Percentiles rank a stretch among this genome's conserved stretches.
These are phyloP conservation scores for Penicillium canariense DNA, from an alignment of 495 filamentous ascomycete species.

Conservation along the genomic window DNA sequence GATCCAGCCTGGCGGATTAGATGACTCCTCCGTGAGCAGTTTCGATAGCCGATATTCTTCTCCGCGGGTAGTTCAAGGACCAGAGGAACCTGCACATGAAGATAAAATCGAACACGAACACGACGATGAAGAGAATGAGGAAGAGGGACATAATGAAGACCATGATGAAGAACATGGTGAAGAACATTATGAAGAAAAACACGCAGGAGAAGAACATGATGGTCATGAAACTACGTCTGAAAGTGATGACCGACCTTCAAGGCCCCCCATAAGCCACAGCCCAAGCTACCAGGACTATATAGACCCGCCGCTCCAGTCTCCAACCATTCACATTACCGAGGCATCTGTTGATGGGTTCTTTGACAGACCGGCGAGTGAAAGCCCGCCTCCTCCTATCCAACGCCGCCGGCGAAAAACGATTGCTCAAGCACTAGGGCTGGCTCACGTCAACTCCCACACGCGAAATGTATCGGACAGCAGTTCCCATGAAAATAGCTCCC, in stretches of 20 bases:
- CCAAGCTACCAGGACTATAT: constrained; percentile 21
- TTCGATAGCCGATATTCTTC: constrained; percentile 34
- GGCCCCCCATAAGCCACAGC: constrained; percentile 24
- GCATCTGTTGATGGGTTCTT: constrained; percentile 25
- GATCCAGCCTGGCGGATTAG: constrained; percentile 22
- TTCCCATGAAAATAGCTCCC: constrained; percentile 19
- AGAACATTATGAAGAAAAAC: background rate
- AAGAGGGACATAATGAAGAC: background rate
- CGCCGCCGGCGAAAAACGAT: constrained; percentile 5
- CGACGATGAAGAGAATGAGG: background rate
- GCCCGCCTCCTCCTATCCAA: constrained; percentile 17
- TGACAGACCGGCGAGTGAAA: constrained; percentile 21
- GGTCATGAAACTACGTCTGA: constrained; percentile 2
- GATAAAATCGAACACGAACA: background rate
- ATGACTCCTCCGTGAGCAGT: constrained; percentile 37
- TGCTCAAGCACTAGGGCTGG: constrained; percentile 11
- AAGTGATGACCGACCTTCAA: constrained; percentile 12
- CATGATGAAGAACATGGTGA: constrained; percentile 3
- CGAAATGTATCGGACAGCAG: constrained; percentile 20
- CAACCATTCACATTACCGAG: constrained; percentile 37
- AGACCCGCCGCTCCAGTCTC: constrained; percentile 18
- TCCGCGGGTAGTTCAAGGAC: constrained; percentile 10
- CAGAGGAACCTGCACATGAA: constrained; percentile 8
- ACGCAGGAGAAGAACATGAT: constrained; percentile 6
- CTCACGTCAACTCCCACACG: constrained; percentile 12